Evolutionary conservation across 192 early-diverging fungal species (phyloP).

Genomic region (Backusella australiensis): DNA sequence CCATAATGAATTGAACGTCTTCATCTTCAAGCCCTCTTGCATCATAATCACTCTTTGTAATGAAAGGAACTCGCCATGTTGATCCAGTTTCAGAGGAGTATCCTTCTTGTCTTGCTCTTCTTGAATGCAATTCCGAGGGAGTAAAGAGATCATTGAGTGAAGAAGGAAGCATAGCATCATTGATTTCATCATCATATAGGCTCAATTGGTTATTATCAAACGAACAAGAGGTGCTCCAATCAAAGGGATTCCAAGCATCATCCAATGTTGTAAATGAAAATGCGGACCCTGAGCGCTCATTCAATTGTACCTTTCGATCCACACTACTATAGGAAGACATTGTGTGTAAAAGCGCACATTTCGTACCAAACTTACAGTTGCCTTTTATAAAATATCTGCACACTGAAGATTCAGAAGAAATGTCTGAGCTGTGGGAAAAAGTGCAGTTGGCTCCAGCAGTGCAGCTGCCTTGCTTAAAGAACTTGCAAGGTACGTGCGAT

Average conservation of each 20-base stretch:
- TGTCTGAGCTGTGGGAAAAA: constrained; percentile 69
- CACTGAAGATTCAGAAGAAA: constrained; percentile 58
- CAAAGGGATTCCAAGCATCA: not conserved
- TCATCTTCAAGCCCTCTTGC: not conserved
- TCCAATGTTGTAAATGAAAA: not conserved
- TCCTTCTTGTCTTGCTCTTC: constrained; percentile 17
- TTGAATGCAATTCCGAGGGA: constrained; percentile 37
- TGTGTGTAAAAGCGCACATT: constrained; percentile 65
- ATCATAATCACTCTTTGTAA: not conserved
- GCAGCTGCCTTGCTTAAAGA: constrained; percentile 74
- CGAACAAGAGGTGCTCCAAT: not conserved
- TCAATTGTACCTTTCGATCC: not conserved
- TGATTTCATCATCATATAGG: not conserved
- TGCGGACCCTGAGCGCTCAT: not conserved
- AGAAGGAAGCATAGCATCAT: constrained; percentile 45
- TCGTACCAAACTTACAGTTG: constrained; percentile 75
- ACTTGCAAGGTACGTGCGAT: constrained; percentile 77
- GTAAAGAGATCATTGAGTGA: constrained; percentile 57
- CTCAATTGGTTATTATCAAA: not conserved
- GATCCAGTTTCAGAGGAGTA: not conserved
- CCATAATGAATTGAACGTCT: constrained; percentile 22
- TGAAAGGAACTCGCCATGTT: not conserved
- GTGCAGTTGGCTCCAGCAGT: constrained; percentile 72
- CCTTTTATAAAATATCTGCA: constrained; percentile 81
- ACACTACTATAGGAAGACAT: constrained; percentile 15